Evolutionary conservation across 2,329 filamentous ascomycete species (phyloP), one percentile per base, ranked within the genome.

Genomic region (Pseudovirgaria hyperparasitica): DNA sequence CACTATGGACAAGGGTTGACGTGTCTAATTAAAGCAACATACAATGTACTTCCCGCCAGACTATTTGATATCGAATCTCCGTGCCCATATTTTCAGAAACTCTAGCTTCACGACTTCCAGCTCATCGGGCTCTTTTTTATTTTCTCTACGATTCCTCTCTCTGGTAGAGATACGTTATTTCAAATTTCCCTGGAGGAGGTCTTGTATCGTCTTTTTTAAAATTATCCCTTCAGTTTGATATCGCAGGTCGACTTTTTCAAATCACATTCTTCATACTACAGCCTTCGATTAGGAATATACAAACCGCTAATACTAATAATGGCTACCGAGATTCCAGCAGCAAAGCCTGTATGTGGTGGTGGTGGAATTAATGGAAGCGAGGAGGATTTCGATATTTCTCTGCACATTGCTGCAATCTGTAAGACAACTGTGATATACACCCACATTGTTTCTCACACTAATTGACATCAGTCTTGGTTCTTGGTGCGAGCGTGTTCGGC

Each of bases 321-420:
- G 42, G 23, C 40, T 23, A 37, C 35, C 19, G 20, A n/a, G n/a
- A n/a, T n/a, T n/a, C n/a, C 13, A 19, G 43, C 36, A 37, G 43
- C 45, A 29, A 53, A 52, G 36, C 50, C 50, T 11, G 17, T 28
- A 13, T 54, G 50, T 31, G 50, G 48, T 10, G 49, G 46, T 28
- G 43, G 45, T 12, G 35, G 28, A 7, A 40, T 45, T 29, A 36
- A 24, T 20, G 45, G 39, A n/a, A n/a, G n/a, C n/a, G n/a, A n/a
- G n/a, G n/a, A n/a, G n/a, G 39, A 21, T 2, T 55, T 54, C 23
- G 48, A 55, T 26, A 45, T 55, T 22, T 46, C 50, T 16, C 38
- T 56, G 19, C 52, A 56, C 33, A 45, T 55, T 23, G 46, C 41
- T 30, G 52, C 50, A 27, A 43, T 56, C 21, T 55, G 51, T 55